These are phyloP conservation scores for Prunus mongolica DNA, from an alignment of 306 rosid species.

Conservation along the genomic window DNA sequence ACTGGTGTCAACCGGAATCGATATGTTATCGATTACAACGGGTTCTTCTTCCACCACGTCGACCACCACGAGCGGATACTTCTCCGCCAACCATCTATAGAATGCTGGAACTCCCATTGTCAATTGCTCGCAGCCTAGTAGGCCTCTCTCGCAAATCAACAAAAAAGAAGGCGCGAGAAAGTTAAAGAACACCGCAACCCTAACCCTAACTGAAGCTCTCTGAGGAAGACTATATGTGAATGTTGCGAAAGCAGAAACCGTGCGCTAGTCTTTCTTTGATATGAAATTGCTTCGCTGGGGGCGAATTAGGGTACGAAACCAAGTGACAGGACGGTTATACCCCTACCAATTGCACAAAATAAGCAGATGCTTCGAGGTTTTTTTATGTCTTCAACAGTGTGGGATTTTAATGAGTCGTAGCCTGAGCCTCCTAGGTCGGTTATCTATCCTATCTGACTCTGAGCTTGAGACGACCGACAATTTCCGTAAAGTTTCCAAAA, in stretches of 20 bases:
- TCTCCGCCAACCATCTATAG: slow-evolving; percentile 95
- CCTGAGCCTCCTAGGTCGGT: too few species aligned
- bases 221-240: too few species aligned
- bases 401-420: too few species aligned
- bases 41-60: slow-evolving; percentile 89
- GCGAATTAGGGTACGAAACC: slow-evolving; percentile 22
- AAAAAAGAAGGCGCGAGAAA: slow-evolving; percentile 10
- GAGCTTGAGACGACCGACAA: too few species aligned
- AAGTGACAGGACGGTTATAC: neutral
- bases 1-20: slow-evolving; percentile 84
- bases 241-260: neutral
- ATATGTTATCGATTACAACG: slow-evolving; percentile 64
- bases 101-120: slow-evolving; percentile 99
- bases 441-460: too few species aligned
- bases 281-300: neutral
- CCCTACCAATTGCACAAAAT: neutral
- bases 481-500: too few species aligned
- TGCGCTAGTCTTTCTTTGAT: neutral
- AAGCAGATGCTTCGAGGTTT: neutral
- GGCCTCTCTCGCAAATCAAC: slow-evolving; percentile 2
- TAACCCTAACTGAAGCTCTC: neutral
- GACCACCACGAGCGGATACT: slow-evolving; percentile 74
- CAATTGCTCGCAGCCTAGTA: neutral
- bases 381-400: neutral
- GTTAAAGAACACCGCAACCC: neutral